These are phyloP conservation scores for Pseudogymnoascus sp. DNA, from an alignment of 2,329 filamentous ascomycete genomes.

Conservation along the genomic window DNA sequence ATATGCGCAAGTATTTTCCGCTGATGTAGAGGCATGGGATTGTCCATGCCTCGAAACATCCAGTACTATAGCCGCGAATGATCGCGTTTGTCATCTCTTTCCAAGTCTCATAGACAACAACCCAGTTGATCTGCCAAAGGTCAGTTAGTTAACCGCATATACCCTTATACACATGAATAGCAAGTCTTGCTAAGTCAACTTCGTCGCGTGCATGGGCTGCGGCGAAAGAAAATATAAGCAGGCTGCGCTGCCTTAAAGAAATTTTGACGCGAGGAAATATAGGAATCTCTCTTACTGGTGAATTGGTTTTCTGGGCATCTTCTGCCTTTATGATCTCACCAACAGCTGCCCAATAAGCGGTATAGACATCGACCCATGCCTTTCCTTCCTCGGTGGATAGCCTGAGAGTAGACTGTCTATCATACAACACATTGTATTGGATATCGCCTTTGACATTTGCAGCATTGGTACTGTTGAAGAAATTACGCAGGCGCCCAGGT, in stretches of 20 bases:
- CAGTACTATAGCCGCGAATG: slow-evolving; percentile 70
- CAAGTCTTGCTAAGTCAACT: not conserved
- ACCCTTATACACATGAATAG: not conserved
- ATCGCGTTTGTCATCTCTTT: slow-evolving; percentile 72
- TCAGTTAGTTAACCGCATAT: not conserved
- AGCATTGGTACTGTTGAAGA: slow-evolving; percentile 63
- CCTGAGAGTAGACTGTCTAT: slow-evolving; percentile 33
- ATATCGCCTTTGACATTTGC: slow-evolving; percentile 54
- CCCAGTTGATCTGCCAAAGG: slow-evolving; percentile 40
- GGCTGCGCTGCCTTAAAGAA: not conserved
- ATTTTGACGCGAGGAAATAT: not conserved
- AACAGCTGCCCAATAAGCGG: slow-evolving; percentile 73
- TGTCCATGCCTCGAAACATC: slow-evolving; percentile 79
- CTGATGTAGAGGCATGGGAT: slow-evolving; percentile 82
- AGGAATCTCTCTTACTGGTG: slow-evolving; percentile 19
- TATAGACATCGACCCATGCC: slow-evolving; percentile 83
- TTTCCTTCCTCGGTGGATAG: slow-evolving; percentile 50
- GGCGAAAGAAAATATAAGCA: not conserved
- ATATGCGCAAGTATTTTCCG: slow-evolving; percentile 76
- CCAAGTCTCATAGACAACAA: slow-evolving; percentile 80
- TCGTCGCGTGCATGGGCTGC: not conserved
- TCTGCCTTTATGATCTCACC: slow-evolving; percentile 63
- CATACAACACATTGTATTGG: slow-evolving; percentile 60
- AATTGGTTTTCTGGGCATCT: slow-evolving; percentile 33
- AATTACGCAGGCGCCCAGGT: slow-evolving; percentile 56